These are phyloP conservation scores for Neonectria ditissima DNA, from an alignment of 2,329 filamentous ascomycete species.

Conservation along the genomic window DNA sequence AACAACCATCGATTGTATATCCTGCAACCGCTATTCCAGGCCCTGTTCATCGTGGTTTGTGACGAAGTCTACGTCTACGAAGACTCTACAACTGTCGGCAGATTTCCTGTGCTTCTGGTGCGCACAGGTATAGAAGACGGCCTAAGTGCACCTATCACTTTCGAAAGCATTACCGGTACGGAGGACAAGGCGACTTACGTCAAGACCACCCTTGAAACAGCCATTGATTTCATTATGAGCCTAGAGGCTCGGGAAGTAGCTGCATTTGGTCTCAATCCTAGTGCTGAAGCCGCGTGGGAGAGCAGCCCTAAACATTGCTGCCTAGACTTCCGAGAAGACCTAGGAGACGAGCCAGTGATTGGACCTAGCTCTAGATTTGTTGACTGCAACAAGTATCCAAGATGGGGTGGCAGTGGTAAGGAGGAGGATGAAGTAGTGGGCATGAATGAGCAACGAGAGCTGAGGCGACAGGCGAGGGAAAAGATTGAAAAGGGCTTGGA, in stretches of 20 bases:
- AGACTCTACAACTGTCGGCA: not conserved
- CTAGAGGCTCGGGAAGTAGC: no score
- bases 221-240: no score
- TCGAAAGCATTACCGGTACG: conserved; percentile 8
- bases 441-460: not conserved
- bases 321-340: not conserved
- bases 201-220: conserved; percentile 16
- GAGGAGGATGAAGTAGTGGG: not conserved
- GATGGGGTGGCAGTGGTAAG: not conserved
- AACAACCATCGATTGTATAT: not conserved
- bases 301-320: no score
- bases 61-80: not conserved
- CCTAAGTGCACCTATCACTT: conserved; percentile 28
- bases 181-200: not conserved
- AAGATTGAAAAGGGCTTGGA: not conserved
- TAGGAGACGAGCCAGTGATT: not conserved
- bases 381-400: conserved; percentile 4
- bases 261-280: not conserved
- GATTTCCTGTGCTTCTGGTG: not conserved
- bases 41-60: not conserved
- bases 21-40: not conserved
- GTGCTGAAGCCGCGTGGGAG: not conserved
- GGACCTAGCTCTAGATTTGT: conserved; percentile 18
- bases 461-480: not conserved
- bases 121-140: conserved; percentile 20